These are phyloP conservation scores for Hymenoscyphus salicellus DNA, from an alignment of 2,329 filamentous ascomycete genomes.

Conservation along the genomic window DNA sequence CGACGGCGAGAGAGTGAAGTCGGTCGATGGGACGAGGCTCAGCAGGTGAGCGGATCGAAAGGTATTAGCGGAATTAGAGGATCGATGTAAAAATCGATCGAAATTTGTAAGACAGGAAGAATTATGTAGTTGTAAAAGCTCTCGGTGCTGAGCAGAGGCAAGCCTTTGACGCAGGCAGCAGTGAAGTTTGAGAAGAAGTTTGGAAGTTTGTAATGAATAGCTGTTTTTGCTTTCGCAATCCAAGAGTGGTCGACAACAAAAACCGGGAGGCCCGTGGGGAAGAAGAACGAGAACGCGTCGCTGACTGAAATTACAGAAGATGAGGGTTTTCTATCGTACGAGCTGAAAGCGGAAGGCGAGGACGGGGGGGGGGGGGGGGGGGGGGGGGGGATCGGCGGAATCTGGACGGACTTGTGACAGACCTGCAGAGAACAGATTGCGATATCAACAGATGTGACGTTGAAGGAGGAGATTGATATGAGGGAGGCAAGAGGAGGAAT, in stretches of 20 bases:
- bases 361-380: conserved; percentile 4
- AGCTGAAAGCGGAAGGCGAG: conserved; percentile 7
- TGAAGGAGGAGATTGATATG: background rate
- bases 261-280: conserved; percentile 20
- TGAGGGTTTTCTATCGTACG: conserved; percentile 12
- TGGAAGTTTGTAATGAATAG: conserved; percentile 27
- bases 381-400: conserved; percentile 31
- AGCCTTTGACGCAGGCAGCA: conserved; percentile 32
- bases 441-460: conserved; percentile 28
- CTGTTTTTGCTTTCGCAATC: conserved; percentile 25
- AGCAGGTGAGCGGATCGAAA: conserved; percentile 21
- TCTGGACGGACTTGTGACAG: no score
- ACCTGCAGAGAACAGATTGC: no score
- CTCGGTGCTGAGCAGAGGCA: conserved; percentile 29
- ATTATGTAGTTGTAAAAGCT: conserved; percentile 32
- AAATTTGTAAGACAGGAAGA: conserved; percentile 27
- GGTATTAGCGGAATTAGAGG: conserved; percentile 35
- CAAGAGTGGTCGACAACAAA: conserved; percentile 26
- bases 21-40: conserved; percentile 24
- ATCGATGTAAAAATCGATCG: conserved; percentile 27
- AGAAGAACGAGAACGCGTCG: conserved; percentile 28
- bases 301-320: conserved; percentile 23
- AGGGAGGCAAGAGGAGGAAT: background rate
- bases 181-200: conserved; percentile 24
- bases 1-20: conserved; percentile 30